Evolutionary conservation across 1,284 basidiomycete species (phyloP).

Genomic region (Tremellales sp.): DNA sequence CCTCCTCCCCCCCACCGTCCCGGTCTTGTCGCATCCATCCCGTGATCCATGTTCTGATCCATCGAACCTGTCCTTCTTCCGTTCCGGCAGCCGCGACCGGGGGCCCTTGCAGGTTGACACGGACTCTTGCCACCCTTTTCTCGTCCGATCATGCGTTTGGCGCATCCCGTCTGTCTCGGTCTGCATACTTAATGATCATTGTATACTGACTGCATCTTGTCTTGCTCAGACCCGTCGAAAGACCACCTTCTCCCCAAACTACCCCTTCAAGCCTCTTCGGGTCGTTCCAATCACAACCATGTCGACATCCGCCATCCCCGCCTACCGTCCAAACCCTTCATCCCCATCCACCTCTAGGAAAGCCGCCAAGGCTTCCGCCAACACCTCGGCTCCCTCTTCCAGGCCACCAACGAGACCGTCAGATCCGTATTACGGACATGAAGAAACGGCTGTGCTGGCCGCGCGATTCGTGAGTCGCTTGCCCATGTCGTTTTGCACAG

Average conservation of each 20-base stretch:
- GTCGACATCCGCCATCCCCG: slow-evolving; percentile 28
- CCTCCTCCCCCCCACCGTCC: no score
- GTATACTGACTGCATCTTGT: no score
- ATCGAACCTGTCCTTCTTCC: no score
- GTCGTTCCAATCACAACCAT: slow-evolving; percentile 13
- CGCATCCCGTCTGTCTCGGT: no score
- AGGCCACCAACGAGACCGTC: slow-evolving; percentile 25
- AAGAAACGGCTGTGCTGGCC: slow-evolving; percentile 60
- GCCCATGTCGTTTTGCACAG: neutral
- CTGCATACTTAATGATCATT: no score
- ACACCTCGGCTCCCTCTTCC: slow-evolving; percentile 39
- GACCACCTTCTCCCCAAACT: neutral
- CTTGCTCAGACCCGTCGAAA: no score
- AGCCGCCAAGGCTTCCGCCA: slow-evolving; percentile 40
- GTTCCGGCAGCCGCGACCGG: no score
- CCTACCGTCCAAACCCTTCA: slow-evolving; percentile 35
- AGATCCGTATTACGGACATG: slow-evolving; percentile 78
- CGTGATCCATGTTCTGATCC: no score
- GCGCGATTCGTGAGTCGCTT: slow-evolving; percentile 67
- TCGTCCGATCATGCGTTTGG: no score
- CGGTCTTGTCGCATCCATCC: no score
- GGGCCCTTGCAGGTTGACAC: no score
- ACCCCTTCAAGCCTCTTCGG: neutral
- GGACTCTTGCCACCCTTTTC: no score
- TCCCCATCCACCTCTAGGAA: slow-evolving; percentile 41